Evolutionary conservation across 352 stramenopile species (phyloP), one percentile per base, ranked within the genome.

Genomic region (Hyaloperonospora arabidopsidis): DNA sequence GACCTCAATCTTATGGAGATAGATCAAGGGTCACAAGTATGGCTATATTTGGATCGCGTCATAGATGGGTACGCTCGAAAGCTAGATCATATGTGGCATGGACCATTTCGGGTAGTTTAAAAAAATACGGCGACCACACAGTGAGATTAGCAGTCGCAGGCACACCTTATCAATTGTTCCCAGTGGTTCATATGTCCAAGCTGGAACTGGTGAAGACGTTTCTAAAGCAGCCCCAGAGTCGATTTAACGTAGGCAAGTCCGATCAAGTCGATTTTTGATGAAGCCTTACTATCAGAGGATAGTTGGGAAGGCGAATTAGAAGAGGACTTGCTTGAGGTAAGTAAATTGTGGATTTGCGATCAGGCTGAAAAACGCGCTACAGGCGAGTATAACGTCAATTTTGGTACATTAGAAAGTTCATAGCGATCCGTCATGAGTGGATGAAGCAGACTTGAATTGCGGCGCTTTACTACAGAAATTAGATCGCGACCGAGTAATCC

Each of bases 271-370:
- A 43, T 21, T 70, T n/a, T 69, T 18, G 63, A 76, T 23, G 59
- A 66, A 17, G 52, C 34, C 7, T 35, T 66, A 1, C n/a, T 66
- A 2, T 52, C 59, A 3, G 47, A 58, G 41, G 52, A 61, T 28
- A 61, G 60, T 36, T 63, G 46, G 29, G 34, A 22, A 12, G 3
- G 14, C 4, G 43, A 51, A 0, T 14, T 49, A 1, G 34, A 11
- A 10, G 40, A 52, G 5, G 22, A 54, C 45, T 51, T 61, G 28
- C 57, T 43, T 21, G 54, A 64, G 14, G 47, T 51, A 38, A 61
- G 17, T 6, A 18, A 14, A 70, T 68, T 5, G 13, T 39, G 2
- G 57, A 66, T 14, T 54, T 70, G 49, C 63, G 48, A n/a, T 35
- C 23, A 7, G 43, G 29, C 23, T 10, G 48, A 1, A 5, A n/a